Percentiles rank a stretch among this genome's conserved stretches.
These are phyloP conservation scores for Bimuria novae-zelandiae DNA, from an alignment of 2,329 filamentous ascomycete species.

Conservation along the genomic window DNA sequence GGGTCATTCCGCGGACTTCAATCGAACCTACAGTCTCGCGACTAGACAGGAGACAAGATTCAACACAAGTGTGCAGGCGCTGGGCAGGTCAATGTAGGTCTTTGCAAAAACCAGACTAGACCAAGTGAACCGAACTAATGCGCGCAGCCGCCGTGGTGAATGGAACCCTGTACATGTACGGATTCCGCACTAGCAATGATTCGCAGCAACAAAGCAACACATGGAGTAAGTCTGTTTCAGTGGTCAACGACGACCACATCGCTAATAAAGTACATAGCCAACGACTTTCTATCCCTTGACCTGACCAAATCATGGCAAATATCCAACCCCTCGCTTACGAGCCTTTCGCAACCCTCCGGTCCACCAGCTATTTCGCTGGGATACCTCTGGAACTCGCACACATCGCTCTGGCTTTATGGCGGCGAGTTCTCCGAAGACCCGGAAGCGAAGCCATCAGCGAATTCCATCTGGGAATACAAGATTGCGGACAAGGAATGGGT, in stretches of 20 bases:
- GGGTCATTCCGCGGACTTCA: conserved; percentile 27
- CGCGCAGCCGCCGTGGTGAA: conserved; percentile 66
- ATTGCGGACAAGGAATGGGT: conserved; percentile 65
- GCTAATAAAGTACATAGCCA: conserved; percentile 41
- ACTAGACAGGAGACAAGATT: conserved; percentile 36
- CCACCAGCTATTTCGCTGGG: conserved; percentile 73
- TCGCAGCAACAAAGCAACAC: conserved; percentile 64
- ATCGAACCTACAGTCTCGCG: conserved; percentile 22
- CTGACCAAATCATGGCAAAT: conserved; percentile 74
- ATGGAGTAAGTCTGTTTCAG: conserved; percentile 67
- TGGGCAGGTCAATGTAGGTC: conserved; percentile 42
- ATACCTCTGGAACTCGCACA: conserved; percentile 75
- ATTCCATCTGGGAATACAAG: conserved; percentile 73
- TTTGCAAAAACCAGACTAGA: background rate
- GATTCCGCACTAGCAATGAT: conserved; percentile 66
- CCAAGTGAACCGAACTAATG: conserved; percentile 8
- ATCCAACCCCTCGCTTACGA: conserved; percentile 64
- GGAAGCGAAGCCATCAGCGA: conserved; percentile 58
- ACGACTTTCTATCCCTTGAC: conserved; percentile 73
- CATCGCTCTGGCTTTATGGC: conserved; percentile 73
- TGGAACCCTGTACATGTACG: conserved; percentile 77
- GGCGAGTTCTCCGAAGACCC: conserved; percentile 73
- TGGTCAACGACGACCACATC: background rate
- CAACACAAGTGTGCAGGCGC: conserved; percentile 43
- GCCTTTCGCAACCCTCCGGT: conserved; percentile 67